A percentile compares a stretch with the other conserved stretches of the same genome.
These are phyloP conservation scores for Pinus tabuliformis DNA, from an alignment of 75 land plant species.

Conservation along the genomic window DNA sequence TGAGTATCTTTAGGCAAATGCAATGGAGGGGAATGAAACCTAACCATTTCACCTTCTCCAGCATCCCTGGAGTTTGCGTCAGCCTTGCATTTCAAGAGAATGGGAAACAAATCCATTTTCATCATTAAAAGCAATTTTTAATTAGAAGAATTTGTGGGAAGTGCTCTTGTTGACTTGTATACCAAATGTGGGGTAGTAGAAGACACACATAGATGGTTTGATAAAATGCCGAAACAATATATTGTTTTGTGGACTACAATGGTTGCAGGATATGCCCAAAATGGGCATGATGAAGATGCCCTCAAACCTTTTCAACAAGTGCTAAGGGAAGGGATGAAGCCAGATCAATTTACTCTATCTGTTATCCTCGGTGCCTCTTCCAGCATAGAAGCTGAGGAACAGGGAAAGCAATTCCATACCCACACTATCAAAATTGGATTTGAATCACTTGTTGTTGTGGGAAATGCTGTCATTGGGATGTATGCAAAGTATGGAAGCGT, in stretches of 20 bases:
- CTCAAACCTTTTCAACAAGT: conserved; percentile 32
- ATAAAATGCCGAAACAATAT: conserved; percentile 19
- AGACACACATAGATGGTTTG: conserved; percentile 9
- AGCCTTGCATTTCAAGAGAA: conserved; percentile 1
- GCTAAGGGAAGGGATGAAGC: conserved; percentile 36
- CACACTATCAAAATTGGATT: conserved; percentile 33
- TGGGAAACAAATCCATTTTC: conserved; percentile 17
- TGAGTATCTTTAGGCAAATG: conserved; percentile 12
- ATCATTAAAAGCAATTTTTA: conserved; percentile 2
- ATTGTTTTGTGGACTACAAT: conserved; percentile 48
- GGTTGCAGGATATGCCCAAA: conserved; percentile 34
- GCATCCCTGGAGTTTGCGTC: conserved; percentile 12
- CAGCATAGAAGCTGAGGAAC: conserved; percentile 22
- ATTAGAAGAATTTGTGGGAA: neutral
- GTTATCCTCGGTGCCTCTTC: conserved; percentile 43
- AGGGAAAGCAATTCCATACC: conserved; percentile 33
- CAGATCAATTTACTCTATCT: conserved; percentile 43
- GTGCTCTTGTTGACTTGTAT: conserved; percentile 11
- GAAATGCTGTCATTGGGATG: conserved; percentile 52
- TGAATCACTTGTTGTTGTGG: conserved; percentile 15
- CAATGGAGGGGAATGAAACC: conserved; percentile 11
- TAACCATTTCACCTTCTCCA: conserved; percentile 9
- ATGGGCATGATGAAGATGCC: conserved; percentile 36
- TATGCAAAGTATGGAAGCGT: conserved; percentile 57
- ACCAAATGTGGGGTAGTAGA: conserved; percentile 6